Evolutionary conservation across 2,329 filamentous ascomycete genomes (phyloP).

Genomic region (Penicillium frequentans): DNA sequence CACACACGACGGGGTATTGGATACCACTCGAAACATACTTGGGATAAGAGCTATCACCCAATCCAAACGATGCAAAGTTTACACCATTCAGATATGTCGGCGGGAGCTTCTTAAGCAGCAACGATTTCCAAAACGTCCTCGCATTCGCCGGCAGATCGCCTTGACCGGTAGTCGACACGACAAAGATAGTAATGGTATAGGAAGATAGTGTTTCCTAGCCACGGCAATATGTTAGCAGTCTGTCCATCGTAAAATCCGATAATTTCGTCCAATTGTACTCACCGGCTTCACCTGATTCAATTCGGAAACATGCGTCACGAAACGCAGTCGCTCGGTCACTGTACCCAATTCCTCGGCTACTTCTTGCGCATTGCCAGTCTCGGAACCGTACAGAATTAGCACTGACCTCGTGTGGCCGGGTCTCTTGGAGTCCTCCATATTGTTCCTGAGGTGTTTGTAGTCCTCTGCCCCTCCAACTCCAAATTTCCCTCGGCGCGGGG

Average conservation of each 20-base stretch:
- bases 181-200: constrained; percentile 60
- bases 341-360: constrained; percentile 80
- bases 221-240: background rate
- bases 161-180: constrained; percentile 90
- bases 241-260: background rate
- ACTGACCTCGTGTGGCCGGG: constrained; percentile 45
- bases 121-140: constrained; percentile 76
- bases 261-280: constrained; percentile 38
- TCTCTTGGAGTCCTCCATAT: constrained; percentile 24
- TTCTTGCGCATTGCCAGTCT: constrained; percentile 93
- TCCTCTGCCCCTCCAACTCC: constrained; percentile 15
- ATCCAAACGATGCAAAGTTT: constrained; percentile 80
- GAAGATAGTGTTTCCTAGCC: constrained; percentile 35
- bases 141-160: constrained; percentile 89
- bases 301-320: constrained; percentile 72
- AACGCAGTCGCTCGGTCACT: constrained; percentile 73
- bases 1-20: background rate
- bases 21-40: constrained; percentile 58
- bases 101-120: constrained; percentile 76
- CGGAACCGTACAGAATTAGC: constrained; percentile 86
- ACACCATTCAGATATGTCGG: constrained; percentile 67
- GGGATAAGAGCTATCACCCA: constrained; percentile 92
- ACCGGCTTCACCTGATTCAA: constrained; percentile 76
- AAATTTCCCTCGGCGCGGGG: constrained; percentile 17
- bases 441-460: constrained; percentile 2